Percentiles rank a stretch among this genome's conserved stretches.
Conservation (phyloP, 176 grass and related monocot genomes). For the Poa pratensis region DNA sequence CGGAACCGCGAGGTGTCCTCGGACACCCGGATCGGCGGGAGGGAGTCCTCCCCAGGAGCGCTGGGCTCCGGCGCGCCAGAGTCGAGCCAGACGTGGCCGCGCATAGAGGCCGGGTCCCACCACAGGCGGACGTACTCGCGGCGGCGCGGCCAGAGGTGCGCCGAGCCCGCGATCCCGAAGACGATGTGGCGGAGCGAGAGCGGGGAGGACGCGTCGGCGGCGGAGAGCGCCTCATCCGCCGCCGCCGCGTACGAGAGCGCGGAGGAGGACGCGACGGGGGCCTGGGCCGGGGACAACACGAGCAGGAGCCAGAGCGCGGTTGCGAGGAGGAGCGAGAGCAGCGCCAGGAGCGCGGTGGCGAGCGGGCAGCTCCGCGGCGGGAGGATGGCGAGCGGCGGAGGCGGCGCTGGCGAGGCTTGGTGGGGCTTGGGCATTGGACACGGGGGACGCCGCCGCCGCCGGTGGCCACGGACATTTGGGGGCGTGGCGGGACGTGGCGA, state of each 20-base stretch:
- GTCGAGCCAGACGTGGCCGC: constrained; percentile 83
- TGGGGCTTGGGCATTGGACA: constrained; percentile 58
- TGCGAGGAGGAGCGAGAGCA: constrained; percentile 47
- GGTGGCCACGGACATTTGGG: constrained; percentile 52
- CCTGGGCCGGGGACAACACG: constrained; percentile 28
- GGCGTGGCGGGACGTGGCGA: constrained; percentile 45
- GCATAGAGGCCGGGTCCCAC: constrained; percentile 79
- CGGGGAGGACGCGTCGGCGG: constrained; percentile 23
- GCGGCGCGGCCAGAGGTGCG: constrained; percentile 81
- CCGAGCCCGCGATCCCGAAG: constrained; percentile 91
- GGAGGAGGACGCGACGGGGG: constrained; percentile 2
- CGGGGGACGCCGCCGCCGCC: constrained; percentile 49
- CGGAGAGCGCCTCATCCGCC: constrained; percentile 12
- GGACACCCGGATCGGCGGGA: constrained; percentile 85
- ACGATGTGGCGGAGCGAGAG: constrained; percentile 74
- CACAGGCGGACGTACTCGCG: constrained; percentile 84
- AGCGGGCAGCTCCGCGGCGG: constrained; percentile 43
- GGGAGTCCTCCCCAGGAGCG: constrained; percentile 37
- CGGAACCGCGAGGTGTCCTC: constrained; percentile 92
- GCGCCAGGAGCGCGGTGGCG: constrained; percentile 34
- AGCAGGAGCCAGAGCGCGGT: constrained; percentile 52
- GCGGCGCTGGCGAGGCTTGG: constrained; percentile 38
- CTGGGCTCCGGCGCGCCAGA: constrained; percentile 46
- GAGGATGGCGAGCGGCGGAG: constrained; percentile 52
- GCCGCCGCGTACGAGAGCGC: constrained; percentile 1